A percentile compares a stretch with the other conserved stretches of the same genome.
These are phyloP conservation scores for Saccharomycopsis babjevae DNA, from an alignment of 805 yeast genomes.

Conservation along the genomic window DNA sequence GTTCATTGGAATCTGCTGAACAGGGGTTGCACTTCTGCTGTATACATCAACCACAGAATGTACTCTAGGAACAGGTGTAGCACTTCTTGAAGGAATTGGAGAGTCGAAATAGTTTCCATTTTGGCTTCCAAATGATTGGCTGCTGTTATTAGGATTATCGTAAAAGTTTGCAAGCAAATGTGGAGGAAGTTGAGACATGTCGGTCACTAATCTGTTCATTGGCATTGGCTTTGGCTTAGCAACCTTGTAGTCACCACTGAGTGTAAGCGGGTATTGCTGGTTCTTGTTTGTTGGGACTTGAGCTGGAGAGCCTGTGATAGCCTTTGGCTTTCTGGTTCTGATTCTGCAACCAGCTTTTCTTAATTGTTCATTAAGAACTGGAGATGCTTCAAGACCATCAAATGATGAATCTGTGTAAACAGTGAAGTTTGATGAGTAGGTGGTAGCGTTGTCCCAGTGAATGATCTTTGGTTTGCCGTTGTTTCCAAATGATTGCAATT, in stretches of 20 bases:
- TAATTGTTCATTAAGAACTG: constrained; percentile 17
- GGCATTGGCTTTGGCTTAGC: not conserved
- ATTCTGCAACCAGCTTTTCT: constrained; percentile 19
- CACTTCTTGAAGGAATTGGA: constrained; percentile 10
- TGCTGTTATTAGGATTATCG: not conserved
- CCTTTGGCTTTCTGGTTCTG: constrained; percentile 18
- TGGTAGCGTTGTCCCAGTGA: constrained; percentile 14
- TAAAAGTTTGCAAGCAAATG: not conserved
- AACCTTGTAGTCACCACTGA: not conserved
- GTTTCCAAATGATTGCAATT: constrained; percentile 10
- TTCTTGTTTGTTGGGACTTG: not conserved
- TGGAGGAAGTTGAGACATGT: constrained; percentile 1
- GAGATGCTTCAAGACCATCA: constrained; percentile 18
- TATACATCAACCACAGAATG: constrained; percentile 4
- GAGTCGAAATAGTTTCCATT: constrained; percentile 3
- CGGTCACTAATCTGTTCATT: not conserved
- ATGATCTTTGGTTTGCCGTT: constrained; percentile 9
- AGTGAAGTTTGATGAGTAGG: constrained; percentile 13
- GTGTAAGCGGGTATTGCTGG: not conserved
- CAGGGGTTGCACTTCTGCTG: constrained; percentile 13
- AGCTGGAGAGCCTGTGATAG: not conserved
- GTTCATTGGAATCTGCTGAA: constrained; percentile 2
- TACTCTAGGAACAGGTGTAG: constrained; percentile 3
- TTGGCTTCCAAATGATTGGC: not conserved
- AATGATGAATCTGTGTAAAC: constrained; percentile 18